Conservation (phyloP, 352 stramenopile species). For the Phytophthora fragariaefolia region DNA sequence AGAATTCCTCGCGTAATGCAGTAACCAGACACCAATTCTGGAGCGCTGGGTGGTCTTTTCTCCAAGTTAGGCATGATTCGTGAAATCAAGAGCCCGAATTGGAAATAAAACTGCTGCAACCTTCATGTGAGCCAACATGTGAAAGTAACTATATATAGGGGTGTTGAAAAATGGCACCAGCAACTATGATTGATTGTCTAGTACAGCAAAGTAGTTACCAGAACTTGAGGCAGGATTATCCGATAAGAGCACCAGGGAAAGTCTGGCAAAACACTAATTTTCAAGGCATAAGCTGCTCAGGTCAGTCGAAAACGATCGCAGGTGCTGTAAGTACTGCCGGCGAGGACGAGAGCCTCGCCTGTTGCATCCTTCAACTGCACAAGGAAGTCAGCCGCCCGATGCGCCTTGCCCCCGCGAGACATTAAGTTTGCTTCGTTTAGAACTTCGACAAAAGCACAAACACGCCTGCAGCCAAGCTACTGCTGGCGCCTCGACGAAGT, state of each 20-base stretch:
- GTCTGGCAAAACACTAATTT: conserved; percentile 2
- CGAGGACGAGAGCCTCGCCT: conserved; percentile 22
- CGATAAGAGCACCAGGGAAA: conserved; percentile 34
- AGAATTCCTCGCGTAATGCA: neutral
- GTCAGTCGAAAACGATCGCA: conserved; percentile 7
- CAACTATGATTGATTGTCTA: conserved; percentile 5
- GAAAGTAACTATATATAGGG: conserved; percentile 24
- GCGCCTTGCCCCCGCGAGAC: conserved; percentile 22
- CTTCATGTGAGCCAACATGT: neutral
- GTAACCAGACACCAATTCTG: neutral
- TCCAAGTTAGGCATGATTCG: too few species aligned
- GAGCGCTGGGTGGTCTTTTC: too few species aligned
- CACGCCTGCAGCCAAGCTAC: conserved; percentile 4
- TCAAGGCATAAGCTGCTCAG: conserved; percentile 10
- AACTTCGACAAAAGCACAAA: conserved; percentile 7
- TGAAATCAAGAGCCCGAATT: conserved; percentile 11
- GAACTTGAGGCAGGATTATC: conserved; percentile 23
- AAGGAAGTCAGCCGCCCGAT: conserved; percentile 26
- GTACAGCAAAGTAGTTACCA: conserved; percentile 7
- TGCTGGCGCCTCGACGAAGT: conserved; percentile 16
- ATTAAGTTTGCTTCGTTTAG: conserved; percentile 19
- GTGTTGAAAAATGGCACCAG: too few species aligned
- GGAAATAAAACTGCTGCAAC: conserved; percentile 3
- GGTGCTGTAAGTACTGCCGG: conserved; percentile 13
- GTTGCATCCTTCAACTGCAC: neutral